These are phyloP conservation scores for Ascocoryne sarcoides DNA, from an alignment of 2,329 filamentous ascomycete species.

Conservation along the genomic window DNA sequence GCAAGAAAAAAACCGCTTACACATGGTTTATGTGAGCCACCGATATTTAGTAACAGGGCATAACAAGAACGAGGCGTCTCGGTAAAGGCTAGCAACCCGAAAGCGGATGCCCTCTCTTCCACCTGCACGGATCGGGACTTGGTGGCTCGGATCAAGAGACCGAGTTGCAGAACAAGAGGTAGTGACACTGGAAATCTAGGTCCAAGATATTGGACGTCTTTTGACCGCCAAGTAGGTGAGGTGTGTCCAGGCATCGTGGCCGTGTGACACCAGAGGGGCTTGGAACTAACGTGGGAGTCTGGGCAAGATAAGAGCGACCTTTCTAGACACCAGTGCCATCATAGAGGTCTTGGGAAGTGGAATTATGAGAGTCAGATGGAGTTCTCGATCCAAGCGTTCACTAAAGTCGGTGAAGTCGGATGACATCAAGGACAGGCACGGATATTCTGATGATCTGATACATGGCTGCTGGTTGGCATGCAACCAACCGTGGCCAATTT, in stretches of 20 bases:
- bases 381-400: neutral
- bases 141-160: neutral
- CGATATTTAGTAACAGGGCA: too few relatives aligned
- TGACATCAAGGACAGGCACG: neutral
- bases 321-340: neutral
- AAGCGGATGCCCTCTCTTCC: too few relatives aligned
- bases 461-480: constrained; percentile 1
- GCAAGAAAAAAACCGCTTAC: too few relatives aligned
- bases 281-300: neutral
- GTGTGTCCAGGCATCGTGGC: neutral
- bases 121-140: too few relatives aligned
- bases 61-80: too few relatives aligned
- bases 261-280: neutral
- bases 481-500: constrained; percentile 1
- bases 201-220: neutral
- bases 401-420: neutral
- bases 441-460: neutral
- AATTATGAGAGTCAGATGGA: neutral
- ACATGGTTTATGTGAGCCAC: too few relatives aligned
- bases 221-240: too few relatives aligned
- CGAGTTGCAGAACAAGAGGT: neutral
- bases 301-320: constrained; percentile 1
- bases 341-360: neutral
- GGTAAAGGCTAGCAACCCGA: too few relatives aligned
- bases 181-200: neutral